Percentiles rank a stretch among this genome's conserved stretches.
These are phyloP conservation scores for Moesziomyces globuligerus DNA, from an alignment of 1,284 basidiomycete genomes.

Conservation along the genomic window DNA sequence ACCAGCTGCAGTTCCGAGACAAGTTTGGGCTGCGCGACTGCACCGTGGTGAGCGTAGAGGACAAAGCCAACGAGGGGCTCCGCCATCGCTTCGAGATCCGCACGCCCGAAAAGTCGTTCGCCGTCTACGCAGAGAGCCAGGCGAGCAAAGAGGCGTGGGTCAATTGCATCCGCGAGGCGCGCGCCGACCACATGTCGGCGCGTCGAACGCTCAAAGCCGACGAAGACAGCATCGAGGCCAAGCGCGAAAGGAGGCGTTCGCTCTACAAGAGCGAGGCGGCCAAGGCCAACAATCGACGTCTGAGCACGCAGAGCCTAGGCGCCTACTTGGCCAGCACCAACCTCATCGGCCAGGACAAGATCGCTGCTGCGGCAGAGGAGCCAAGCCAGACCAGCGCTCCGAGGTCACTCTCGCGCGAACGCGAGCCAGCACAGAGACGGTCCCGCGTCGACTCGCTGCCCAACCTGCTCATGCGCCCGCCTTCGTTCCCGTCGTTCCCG, in stretches of 20 bases:
- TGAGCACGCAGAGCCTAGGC: conserved; percentile 48
- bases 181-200: conserved; percentile 58
- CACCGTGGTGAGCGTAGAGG: conserved; percentile 62
- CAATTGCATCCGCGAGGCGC: conserved; percentile 60
- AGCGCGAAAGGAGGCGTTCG: conserved; percentile 43
- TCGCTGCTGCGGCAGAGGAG: conserved; percentile 10
- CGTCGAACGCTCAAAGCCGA: conserved; percentile 58
- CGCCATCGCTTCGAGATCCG: conserved; percentile 62
- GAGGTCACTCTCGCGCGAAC: conserved; percentile 13
- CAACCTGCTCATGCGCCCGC: conserved; percentile 40
- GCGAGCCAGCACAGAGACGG: conserved; percentile 12
- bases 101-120: conserved; percentile 66
- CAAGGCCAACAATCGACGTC: conserved; percentile 23
- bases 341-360: conserved; percentile 32
- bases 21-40: conserved; percentile 63
- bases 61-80: conserved; percentile 34
- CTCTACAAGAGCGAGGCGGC: conserved; percentile 36
- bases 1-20: conserved; percentile 59
- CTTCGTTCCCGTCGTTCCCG: conserved; percentile 40
- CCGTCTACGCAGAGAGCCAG: conserved; percentile 59
- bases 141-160: conserved; percentile 58
- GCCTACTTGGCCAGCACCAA: conserved; percentile 37
- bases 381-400: conserved; percentile 8
- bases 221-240: conserved; percentile 58
- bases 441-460: conserved; percentile 43